Evolutionary conservation across 176 grass and related monocot genomes (phyloP), one percentile per base, ranked within the genome.

Genomic region (Paspalum vaginatum): DNA sequence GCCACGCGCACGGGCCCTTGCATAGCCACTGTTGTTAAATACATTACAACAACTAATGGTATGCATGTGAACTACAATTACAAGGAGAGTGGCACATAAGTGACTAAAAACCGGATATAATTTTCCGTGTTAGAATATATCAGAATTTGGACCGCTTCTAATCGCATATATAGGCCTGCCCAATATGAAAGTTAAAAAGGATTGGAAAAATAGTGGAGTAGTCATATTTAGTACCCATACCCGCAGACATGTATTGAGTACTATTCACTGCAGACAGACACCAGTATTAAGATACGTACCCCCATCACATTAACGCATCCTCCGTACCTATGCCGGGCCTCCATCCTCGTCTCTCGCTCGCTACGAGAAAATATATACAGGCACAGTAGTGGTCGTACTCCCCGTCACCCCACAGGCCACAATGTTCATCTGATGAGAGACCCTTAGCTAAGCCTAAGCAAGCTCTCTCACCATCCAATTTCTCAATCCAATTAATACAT

Each of bases 401-500:
- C 45, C 45, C 41, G n/a, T 61, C 22, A 61, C 6, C 20, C 24
- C 72, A 68, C n/a, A n/a, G n/a, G 20, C 82, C 42, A 47, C 37
- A 84, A 70, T 68, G 61, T 51, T 59, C 44, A 59, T 61, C 43
- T 22, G 42, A 26, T 6, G 32, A 32, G 32, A 82, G 65, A 7
- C 2, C 60, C 46, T 62, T 44, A 71, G 32, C 2, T 53, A 71
- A 7, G 1, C 60, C 46, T 62, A 37, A 71, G 32, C 2, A 44
- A 71, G 54, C 67, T 85, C 57, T 54, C 56, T 44, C 46, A 51
- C 46, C 66, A 64, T 85, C 66, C 56, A 32, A 85, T 72, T 79
- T 85, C 56, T 49, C 75, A 79, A 72, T 85, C 83, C 76, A 86
- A 89, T 90, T 86, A 86, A 73, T 81, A 83, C 57, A 82, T 77